Evolutionary conservation across 2,329 filamentous ascomycete genomes (phyloP).

Genomic region (Botrytis sinoallii): DNA sequence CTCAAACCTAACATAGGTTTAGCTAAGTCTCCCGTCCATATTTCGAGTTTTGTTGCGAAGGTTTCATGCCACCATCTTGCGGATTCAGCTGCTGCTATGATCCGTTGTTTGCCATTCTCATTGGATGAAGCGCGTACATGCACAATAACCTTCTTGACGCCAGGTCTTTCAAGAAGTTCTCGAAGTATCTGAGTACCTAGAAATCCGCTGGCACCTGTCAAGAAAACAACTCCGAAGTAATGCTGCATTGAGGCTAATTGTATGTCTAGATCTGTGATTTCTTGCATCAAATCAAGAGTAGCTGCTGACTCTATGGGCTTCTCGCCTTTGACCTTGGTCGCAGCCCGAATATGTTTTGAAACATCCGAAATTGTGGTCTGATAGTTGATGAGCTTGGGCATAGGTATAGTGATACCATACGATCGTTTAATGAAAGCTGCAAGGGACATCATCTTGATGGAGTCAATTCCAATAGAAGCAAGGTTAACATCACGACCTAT

Average conservation of each 20-base stretch:
- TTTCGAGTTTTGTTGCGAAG: slow-evolving; percentile 13
- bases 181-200: slow-evolving; percentile 5
- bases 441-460: slow-evolving; percentile 21
- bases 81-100: slow-evolving; percentile 1
- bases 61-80: slow-evolving; percentile 14
- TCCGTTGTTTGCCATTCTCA: not conserved
- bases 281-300: slow-evolving; percentile 10
- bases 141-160: slow-evolving; percentile 3
- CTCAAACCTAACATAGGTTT: slow-evolving; percentile 72
- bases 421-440: slow-evolving; percentile 18
- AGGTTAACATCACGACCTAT: slow-evolving; percentile 13
- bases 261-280: not conserved
- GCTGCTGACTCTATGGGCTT: not conserved
- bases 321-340: not conserved
- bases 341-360: slow-evolving; percentile 1
- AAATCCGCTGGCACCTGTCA: slow-evolving; percentile 10
- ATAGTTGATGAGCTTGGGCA: slow-evolving; percentile 16
- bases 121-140: not conserved
- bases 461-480: slow-evolving; percentile 17
- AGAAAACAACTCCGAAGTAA: not conserved
- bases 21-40: slow-evolving; percentile 59
- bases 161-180: slow-evolving; percentile 3
- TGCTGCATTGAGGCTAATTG: slow-evolving; percentile 8
- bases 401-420: slow-evolving; percentile 8
- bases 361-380: slow-evolving; percentile 16